Base-by-base conservation (phyloP, 129 eudicot genomes). In the Tagetes erecta region DNA sequence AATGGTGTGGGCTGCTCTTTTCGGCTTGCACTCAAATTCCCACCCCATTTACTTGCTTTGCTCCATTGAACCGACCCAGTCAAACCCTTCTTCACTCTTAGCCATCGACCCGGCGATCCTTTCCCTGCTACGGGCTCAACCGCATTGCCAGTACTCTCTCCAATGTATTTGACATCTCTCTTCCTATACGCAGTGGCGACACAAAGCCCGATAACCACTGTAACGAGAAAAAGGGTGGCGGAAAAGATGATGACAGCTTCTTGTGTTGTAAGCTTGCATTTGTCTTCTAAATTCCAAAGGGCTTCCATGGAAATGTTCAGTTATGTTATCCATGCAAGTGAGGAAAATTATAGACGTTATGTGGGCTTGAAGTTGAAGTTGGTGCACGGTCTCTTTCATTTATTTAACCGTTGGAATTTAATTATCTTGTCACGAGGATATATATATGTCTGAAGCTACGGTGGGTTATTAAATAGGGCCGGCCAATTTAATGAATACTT, bases 211-310 rank as follows among this genome's bases (percentile, higher is more conserved):
- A 82, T 36, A 3, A 76, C 79, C 40, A 80, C 84, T 2, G 73
- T 51, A 2, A 83, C 75, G 50, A 92, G 73, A 31, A 73, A 73
- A 5, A 75, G 79, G 40, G 86, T 85, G 74, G 79, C 82, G 2
- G 77, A 71, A 6, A 86, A 84, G 64, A 86, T 14, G 27, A 83
- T 68, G 1, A 76, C 42, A 5, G 92, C 87, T 70, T 82, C 73
- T 68, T 67, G 83, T 1, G 95, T 92, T 59, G 97, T 84, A 33
- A 92, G 76, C n/a, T 91, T 84, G 81, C 72, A 72, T 76, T 86
- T 86, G 38, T 88, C 96, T 70, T 88, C 96, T 39, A 88, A 41
- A 50, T 83, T 86, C 96, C 96, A 85, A 59, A 92, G 74, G 60
- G 89, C 82, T 45, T 81, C 88, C 95, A 88, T 88, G 36, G 49